Conservation (phyloP, 23 red algal species). For the Gracilaria gracilis region DNA sequence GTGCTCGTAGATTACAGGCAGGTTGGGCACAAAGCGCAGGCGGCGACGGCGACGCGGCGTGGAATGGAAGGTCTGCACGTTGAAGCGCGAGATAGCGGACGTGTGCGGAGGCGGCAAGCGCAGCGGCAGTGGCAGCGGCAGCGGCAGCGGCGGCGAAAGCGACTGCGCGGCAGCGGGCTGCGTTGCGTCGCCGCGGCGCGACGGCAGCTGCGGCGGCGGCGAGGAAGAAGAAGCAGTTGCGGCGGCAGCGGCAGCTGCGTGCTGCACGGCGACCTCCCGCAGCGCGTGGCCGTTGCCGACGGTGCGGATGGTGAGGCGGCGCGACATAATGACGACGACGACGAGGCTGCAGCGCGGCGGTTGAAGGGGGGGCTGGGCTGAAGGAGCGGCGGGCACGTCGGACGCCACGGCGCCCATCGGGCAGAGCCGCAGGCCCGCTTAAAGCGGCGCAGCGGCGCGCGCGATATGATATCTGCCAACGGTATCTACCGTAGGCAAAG, state of each 20-base stretch:
- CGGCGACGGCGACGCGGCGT: background rate
- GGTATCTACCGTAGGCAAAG: too few relatives aligned
- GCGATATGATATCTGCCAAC: too few relatives aligned
- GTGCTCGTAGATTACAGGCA: slow-evolving; percentile 65
- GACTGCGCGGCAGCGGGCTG: background rate
- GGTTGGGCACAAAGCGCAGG: slow-evolving; percentile 32
- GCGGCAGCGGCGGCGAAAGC: background rate
- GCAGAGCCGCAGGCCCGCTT: background rate
- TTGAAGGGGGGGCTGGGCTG: slow-evolving; percentile 7
- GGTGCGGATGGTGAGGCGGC: slow-evolving; percentile 27
- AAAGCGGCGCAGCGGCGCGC: too few relatives aligned
- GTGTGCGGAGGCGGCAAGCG: slow-evolving; percentile 21
- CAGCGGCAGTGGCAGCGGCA: background rate
- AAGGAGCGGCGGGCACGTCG: background rate
- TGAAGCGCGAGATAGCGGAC: slow-evolving; percentile 22
- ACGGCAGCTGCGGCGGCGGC: background rate
- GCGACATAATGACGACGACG: background rate
- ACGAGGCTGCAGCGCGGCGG: too few relatives aligned
- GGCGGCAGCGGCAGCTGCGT: background rate
- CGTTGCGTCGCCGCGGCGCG: background rate
- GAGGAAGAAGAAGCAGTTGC: background rate
- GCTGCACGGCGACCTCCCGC: background rate
- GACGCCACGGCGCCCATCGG: background rate
- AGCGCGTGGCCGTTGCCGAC: slow-evolving; percentile 53
- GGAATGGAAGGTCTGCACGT: slow-evolving; percentile 23